Percentiles rank a stretch among this genome's conserved stretches.
These are phyloP conservation scores for Phytophthora fragariae DNA, from an alignment of 352 stramenopile genomes.

Conservation along the genomic window DNA sequence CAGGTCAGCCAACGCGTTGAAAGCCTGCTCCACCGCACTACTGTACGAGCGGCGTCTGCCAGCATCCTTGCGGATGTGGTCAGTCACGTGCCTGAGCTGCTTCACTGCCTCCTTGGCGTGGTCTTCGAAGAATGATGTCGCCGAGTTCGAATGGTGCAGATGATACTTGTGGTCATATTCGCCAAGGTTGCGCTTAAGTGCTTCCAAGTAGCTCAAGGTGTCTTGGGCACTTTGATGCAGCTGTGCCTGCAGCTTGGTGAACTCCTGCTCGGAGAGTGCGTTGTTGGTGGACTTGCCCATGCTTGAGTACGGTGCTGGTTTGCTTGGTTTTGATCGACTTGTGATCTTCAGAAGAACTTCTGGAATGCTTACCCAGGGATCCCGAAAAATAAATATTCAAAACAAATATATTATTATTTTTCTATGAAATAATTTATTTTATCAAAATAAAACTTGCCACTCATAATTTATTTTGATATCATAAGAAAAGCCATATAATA, in stretches of 20 bases:
- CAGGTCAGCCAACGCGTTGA: slow-evolving; percentile 37
- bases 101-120: slow-evolving; percentile 41
- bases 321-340: not conserved
- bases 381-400: too few species aligned
- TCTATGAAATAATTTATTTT: too few species aligned
- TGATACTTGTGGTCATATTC: slow-evolving; percentile 39
- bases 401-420: too few species aligned
- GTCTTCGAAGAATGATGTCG: slow-evolving; percentile 34
- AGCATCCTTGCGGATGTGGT: slow-evolving; percentile 29
- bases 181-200: slow-evolving; percentile 32
- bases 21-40: slow-evolving; percentile 39
- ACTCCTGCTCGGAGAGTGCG: slow-evolving; percentile 28
- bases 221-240: slow-evolving; percentile 37
- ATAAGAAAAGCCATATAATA: too few species aligned
- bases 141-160: slow-evolving; percentile 32
- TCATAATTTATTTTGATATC: too few species aligned
- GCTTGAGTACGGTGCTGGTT: not conserved
- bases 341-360: slow-evolving; percentile 5
- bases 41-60: slow-evolving; percentile 9
- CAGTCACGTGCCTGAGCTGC: slow-evolving; percentile 21
- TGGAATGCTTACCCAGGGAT: slow-evolving; percentile 10
- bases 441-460: too few species aligned
- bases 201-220: slow-evolving; percentile 28
- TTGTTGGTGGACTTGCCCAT: slow-evolving; percentile 34
- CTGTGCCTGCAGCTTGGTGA: slow-evolving; percentile 36